These are phyloP conservation scores for Petasospora rhodanensis DNA, from an alignment of 1,139 yeast species.

Conservation along the genomic window DNA sequence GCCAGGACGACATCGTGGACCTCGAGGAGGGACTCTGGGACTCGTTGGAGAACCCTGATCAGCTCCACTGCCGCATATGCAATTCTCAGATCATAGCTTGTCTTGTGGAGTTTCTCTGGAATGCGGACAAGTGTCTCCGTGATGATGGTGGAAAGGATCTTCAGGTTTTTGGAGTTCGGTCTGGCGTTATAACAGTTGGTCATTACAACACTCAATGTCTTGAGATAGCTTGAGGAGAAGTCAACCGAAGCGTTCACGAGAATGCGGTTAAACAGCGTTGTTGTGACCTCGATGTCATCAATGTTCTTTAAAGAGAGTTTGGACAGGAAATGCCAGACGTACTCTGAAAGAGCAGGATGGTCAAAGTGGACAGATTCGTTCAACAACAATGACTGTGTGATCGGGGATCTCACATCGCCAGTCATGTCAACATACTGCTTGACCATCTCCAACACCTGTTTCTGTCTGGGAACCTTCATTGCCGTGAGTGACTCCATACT, in stretches of 20 bases:
- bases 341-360: conserved; percentile 2
- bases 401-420: conserved; percentile 4
- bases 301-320: conserved; percentile 3
- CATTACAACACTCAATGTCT: conserved; percentile 1
- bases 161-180: background rate
- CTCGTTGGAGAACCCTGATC: conserved; percentile 23
- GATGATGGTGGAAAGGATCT: background rate
- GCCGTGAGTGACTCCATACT: conserved; percentile 4
- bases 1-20: conserved; percentile 34
- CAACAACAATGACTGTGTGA: conserved; percentile 8
- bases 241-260: background rate
- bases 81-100: conserved; percentile 17
- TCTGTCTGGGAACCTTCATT: conserved; percentile 1
- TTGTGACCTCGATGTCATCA: conserved; percentile 4
- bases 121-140: conserved; percentile 1
- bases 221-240: conserved; percentile 7
- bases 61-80: conserved; percentile 20
- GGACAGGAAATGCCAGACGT: conserved; percentile 10
- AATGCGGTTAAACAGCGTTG: conserved; percentile 4
- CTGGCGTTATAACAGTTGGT: conserved; percentile 2
- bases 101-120: conserved; percentile 1
- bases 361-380: conserved; percentile 2
- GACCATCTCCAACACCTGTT: conserved; percentile 10
- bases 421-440: conserved; percentile 6
- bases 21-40: conserved; percentile 24